Percentiles rank a stretch among this genome's conserved stretches.
Evolutionary conservation across 148 eudicot genomes (phyloP).

Genomic region (Amaranthus palmeri): DNA sequence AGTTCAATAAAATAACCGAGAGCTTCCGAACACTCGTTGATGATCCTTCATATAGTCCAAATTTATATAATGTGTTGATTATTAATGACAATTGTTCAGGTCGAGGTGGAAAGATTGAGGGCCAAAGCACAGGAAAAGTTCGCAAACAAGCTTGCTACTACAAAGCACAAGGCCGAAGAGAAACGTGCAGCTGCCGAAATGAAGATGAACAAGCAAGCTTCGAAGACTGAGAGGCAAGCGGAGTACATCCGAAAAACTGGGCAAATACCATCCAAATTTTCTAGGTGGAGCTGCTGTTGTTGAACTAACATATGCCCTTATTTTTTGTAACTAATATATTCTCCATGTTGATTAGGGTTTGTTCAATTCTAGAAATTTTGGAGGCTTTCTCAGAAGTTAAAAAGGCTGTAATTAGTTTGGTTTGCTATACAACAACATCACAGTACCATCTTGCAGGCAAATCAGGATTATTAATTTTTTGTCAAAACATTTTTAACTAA

Average conservation of each 20-base stretch:
- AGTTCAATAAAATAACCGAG: no score
- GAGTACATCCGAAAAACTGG: conserved; percentile 57
- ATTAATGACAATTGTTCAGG: conserved; percentile 27
- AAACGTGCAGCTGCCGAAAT: conserved; percentile 58
- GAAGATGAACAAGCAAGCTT: conserved; percentile 45
- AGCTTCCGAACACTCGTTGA: no score
- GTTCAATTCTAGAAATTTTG: conserved; percentile 1
- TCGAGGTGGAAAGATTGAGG: conserved; percentile 55
- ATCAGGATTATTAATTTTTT: background rate
- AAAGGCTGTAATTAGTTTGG: background rate
- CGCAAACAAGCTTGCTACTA: conserved; percentile 50
- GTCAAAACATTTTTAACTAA: no score
- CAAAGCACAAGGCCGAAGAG: conserved; percentile 53
- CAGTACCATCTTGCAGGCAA: background rate
- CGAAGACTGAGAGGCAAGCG: conserved; percentile 47
- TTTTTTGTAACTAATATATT: conserved; percentile 23
- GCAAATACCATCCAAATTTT: conserved; percentile 39
- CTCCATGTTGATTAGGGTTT: background rate
- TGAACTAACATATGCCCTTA: conserved; percentile 1
- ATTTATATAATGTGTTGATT: no score
- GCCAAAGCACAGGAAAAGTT: conserved; percentile 54
- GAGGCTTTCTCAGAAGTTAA: background rate
- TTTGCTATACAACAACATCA: background rate
- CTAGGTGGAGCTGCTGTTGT: conserved; percentile 27
- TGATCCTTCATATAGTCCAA: no score